A percentile compares a stretch with the other conserved stretches of the same genome.
These are phyloP conservation scores for Phytopythium montanum DNA, from an alignment of 352 stramenopile species.

Conservation along the genomic window DNA sequence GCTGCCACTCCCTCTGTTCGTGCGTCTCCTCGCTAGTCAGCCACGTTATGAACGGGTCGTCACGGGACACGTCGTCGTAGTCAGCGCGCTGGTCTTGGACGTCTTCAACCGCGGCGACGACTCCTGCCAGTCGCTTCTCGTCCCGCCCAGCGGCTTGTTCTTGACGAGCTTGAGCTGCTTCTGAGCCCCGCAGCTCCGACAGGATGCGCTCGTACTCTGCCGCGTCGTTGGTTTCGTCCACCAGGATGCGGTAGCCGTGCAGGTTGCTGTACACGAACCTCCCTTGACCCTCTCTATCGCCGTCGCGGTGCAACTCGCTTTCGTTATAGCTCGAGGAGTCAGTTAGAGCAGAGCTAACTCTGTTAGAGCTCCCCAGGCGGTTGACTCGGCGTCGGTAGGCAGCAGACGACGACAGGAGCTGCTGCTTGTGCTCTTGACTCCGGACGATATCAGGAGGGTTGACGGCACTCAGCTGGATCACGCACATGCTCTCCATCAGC, in stretches of 20 bases:
- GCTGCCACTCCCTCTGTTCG: conserved; percentile 48
- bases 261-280: conserved; percentile 76
- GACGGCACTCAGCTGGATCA: conserved; percentile 15
- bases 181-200: conserved; percentile 49
- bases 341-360: neutral
- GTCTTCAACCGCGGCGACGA: conserved; percentile 18
- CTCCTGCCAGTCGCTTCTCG: conserved; percentile 20
- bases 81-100: conserved; percentile 58
- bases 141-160: conserved; percentile 22
- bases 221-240: conserved; percentile 58
- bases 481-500: conserved; percentile 14
- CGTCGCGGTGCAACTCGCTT: conserved; percentile 9
- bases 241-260: conserved; percentile 68
- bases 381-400: conserved; percentile 11
- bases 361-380: neutral
- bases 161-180: conserved; percentile 30
- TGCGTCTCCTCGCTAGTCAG: conserved; percentile 34
- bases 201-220: conserved; percentile 77
- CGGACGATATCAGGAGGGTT: conserved; percentile 32
- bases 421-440: conserved; percentile 31
- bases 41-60: conserved; percentile 48
- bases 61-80: conserved; percentile 22
- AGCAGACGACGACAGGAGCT: conserved; percentile 28
- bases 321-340: neutral
- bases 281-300: conserved; percentile 6